Base-by-base conservation (phyloP, 257 asterid species). In the Lycium ferocissimum region DNA sequence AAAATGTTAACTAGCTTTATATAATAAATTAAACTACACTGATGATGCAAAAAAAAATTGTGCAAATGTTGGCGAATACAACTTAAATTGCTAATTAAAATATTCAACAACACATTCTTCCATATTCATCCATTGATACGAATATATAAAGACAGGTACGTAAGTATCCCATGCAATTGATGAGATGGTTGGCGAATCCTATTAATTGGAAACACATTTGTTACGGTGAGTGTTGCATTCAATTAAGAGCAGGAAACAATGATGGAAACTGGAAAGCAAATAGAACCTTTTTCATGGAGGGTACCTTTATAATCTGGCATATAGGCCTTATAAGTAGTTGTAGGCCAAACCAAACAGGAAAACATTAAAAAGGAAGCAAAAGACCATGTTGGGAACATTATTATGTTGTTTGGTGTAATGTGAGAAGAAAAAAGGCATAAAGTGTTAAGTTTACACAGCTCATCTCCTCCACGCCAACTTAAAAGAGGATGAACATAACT, bases 231-330 rank as follows among this genome's bases (percentile, higher is more conserved):
- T 75, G 81, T 26, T 20, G 82, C 37, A 69, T 70, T 40, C 1
- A 70, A 70, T 70, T 15, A 70, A 70, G 45, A 26, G 17, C 13
- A 53, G 82, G 86, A 82, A 59, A 69, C 81, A 86, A 88, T 89
- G 85, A 89, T 89, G 88, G 43, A 2, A 26, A 26, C 33, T 40
- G 45, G 67, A 69, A 79, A 51, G 17, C 0, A 6, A 38, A 37
- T 35, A 38, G 58, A 35, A n/a, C 4, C 58, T 47, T 15, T 71
- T 10, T n/a, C 1, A 83, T 22, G 4, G 53, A 47, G 83, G 53
- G 79, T 56, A 40, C 58, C 84, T 85, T 83, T 88, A 83, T 90
- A 81, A 85, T 65, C 91, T 87, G 91, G 87, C 89, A 75, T 26
- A 54, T 7, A 76, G 86, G 70, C 37, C 26, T 70, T 38, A 70